Conservation (phyloP, 768 basidiomycete species). For the Coprinopsis cinerea region DNA sequence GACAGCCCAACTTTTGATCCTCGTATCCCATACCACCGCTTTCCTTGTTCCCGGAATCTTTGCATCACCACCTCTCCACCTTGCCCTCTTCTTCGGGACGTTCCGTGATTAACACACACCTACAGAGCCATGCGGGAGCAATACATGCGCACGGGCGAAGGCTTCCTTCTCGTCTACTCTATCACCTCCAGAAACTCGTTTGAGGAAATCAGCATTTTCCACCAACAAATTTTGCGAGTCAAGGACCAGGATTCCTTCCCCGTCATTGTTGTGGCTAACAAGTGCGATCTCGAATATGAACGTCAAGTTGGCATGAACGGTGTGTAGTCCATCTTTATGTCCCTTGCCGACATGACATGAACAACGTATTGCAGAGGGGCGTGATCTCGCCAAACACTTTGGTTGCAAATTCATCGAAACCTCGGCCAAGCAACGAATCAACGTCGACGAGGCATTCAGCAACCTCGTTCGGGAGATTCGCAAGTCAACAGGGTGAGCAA, state of each 20-base stretch:
- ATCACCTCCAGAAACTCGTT: constrained; percentile 98
- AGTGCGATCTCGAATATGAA: constrained; percentile 93
- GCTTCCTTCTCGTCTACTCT: constrained; percentile 95
- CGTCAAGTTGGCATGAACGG: constrained; percentile 95
- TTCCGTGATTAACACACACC: constrained; percentile 8
- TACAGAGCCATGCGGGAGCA: constrained; percentile 95
- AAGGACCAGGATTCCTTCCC: constrained; percentile 97
- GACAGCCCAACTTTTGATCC: too few species aligned
- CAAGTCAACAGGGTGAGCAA: constrained; percentile 72
- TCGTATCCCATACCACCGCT: constrained; percentile 9
- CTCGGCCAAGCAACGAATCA: constrained; percentile 93
- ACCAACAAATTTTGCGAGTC: constrained; percentile 92
- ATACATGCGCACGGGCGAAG: constrained; percentile 98
- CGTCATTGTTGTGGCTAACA: constrained; percentile 96
- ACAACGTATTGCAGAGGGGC: constrained; percentile 68
- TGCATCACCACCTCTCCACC: constrained; percentile 3
- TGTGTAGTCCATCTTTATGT: constrained; percentile 34
- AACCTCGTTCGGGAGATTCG: constrained; percentile 92
- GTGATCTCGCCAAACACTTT: constrained; percentile 92
- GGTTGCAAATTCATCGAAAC: constrained; percentile 95
- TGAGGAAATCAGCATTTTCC: constrained; percentile 94
- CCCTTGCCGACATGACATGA: not conserved
- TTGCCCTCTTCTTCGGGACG: constrained; percentile 6
- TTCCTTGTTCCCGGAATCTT: constrained; percentile 2
- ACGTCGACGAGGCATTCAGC: constrained; percentile 93